Base-by-base conservation (phyloP, 2,329 filamentous ascomycete genomes). In the Talaromyces sp. region DNA sequence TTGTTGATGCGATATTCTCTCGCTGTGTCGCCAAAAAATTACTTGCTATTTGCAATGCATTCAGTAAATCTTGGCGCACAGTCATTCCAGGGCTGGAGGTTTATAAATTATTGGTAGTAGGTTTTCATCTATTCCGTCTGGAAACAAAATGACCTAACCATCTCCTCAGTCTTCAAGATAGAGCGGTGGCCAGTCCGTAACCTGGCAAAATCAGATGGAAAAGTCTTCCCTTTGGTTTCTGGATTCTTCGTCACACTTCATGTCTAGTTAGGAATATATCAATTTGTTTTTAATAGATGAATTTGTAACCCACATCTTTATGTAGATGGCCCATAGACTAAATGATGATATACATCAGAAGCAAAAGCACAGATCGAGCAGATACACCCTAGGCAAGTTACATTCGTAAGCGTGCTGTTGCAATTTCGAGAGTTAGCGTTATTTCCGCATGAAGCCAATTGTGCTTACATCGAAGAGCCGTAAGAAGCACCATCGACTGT, bases 1-100 rank as follows among this genome's bases (percentile, higher is more conserved):
- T 28, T 61, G 44, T 55, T 63, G 28, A 63, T 63, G 61, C 36
- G 61, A 61, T 63, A 63, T 27, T 63, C 61, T 18, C 61, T 63
- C 31, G 61, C 61, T 7, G 61, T 63, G 44, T 42, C 57, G 27
- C 61, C 61, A 1, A 63, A 63, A 36, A 63, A 63, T 31, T 63
- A 63, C 16, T 10, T 63, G 44, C 36, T 63, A 12, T 63, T 63
- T 31, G 57, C 54, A 0, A 60, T 60, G 57, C 61, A 63, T 34
- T 57, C 61, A n/a, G 61, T 63, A 47, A 63, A 63, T n/a, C 51
- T 61, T 8, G 58, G 40, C 18, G 61, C 61, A 4, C 61, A 63
- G 10, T 63, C 58, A 3, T 60, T 61, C 10, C 61, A 63, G n/a
- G 59, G 27, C 16, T 47, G 55, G 56, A 42, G 61, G 12, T 62